Evolutionary conservation across 2,329 filamentous ascomycete genomes (phyloP).

Genomic region (Ascochyta fabae): DNA sequence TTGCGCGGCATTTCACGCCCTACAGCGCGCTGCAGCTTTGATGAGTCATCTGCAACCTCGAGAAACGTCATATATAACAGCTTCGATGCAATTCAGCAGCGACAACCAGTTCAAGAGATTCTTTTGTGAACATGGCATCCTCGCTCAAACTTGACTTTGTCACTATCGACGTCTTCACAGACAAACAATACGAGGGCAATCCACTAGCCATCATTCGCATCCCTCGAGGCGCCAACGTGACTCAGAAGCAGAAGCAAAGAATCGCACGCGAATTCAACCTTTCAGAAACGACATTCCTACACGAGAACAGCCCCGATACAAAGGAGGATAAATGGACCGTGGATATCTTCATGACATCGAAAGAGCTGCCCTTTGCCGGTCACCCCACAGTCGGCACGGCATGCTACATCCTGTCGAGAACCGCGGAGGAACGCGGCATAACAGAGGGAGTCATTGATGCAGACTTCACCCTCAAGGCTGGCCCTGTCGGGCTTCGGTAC

Average conservation of each 20-base stretch:
- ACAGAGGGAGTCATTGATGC: constrained; percentile 40
- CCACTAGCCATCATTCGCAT: constrained; percentile 63
- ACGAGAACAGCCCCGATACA: constrained; percentile 41
- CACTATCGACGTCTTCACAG: constrained; percentile 58
- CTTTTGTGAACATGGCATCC: constrained; percentile 20
- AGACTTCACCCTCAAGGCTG: constrained; percentile 53
- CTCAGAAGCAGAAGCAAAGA: constrained; percentile 59
- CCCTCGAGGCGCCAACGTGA: constrained; percentile 43
- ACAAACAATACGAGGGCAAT: constrained; percentile 58
- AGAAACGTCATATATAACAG: neutral
- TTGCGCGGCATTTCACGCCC: neutral
- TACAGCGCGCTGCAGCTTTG: constrained; percentile 6
- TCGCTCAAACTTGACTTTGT: constrained; percentile 40
- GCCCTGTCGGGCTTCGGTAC: constrained; percentile 53
- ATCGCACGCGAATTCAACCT: constrained; percentile 65
- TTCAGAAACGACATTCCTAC: constrained; percentile 64
- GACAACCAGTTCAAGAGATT: neutral
- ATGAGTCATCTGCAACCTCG: constrained; percentile 13
- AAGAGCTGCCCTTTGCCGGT: constrained; percentile 64
- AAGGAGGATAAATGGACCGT: constrained; percentile 50
- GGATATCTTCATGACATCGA: constrained; percentile 61
- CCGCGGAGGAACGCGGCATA: constrained; percentile 29
- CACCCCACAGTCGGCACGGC: constrained; percentile 64
- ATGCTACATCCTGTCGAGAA: constrained; percentile 52
- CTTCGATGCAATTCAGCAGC: neutral